phyloP scores from a whole-genome alignment of 176 grass and related monocot genomes.

The Oryza nivara region DNA sequence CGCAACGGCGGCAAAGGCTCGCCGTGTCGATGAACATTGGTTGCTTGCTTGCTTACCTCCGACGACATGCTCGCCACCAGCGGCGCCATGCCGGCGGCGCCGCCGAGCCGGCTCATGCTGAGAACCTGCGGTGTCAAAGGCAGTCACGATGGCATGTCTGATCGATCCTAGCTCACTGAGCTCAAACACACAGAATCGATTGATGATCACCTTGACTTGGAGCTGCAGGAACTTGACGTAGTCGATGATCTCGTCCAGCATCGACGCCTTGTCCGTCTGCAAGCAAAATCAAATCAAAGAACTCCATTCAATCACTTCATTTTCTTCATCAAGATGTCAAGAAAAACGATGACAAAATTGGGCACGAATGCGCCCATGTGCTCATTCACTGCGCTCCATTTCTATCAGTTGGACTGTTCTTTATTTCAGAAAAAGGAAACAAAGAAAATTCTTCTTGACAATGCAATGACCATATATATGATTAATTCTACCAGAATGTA shows the following conservation, averaged over 20 bases:
- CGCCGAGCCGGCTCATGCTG: constrained; percentile 95
- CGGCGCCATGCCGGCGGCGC: constrained; percentile 88
- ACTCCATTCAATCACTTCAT: neutral
- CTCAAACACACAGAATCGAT: neutral
- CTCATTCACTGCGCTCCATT: constrained; percentile 10
- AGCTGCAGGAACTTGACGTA: constrained; percentile 89
- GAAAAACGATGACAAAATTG: neutral
- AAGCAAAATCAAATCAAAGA: neutral
- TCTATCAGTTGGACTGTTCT: neutral
- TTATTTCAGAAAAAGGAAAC: neutral
- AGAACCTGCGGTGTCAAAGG: constrained; percentile 59
- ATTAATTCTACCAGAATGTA: neutral
- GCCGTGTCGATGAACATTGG: too few species aligned
- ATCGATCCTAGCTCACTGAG: neutral
- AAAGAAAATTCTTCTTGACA: neutral
- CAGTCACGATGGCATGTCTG: constrained; percentile 9
- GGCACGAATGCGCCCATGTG: neutral
- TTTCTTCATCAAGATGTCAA: neutral
- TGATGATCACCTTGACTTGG: constrained; percentile 61
- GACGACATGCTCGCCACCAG: constrained; percentile 89
- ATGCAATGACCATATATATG: neutral
- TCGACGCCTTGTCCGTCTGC: constrained; percentile 88
- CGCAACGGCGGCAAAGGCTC: too few species aligned
- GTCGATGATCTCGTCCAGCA: constrained; percentile 99
- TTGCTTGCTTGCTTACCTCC: constrained; percentile 52